Conservation (phyloP, 106 monocot genomes). For the Dendrobium officinale region DNA sequence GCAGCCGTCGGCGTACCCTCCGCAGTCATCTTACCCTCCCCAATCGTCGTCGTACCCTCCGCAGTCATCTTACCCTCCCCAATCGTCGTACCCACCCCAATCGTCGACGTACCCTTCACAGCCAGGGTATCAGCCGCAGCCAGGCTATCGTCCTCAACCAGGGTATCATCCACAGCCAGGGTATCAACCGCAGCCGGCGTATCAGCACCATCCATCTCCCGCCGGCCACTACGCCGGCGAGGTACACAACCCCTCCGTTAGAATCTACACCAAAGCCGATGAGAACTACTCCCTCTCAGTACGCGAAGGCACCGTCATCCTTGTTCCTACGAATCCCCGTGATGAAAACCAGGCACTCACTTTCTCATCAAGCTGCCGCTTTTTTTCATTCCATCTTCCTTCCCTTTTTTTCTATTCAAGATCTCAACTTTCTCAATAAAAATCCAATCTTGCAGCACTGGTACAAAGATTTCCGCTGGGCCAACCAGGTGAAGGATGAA, state of each 20-base stretch:
- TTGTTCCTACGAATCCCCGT: constrained; percentile 38
- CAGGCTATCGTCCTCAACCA: not conserved
- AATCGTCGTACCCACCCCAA: not conserved
- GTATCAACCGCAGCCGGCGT: not conserved
- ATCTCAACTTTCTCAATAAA: not conserved
- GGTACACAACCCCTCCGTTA: constrained; percentile 27
- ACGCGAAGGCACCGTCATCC: constrained; percentile 46
- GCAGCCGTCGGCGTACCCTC: too few species aligned
- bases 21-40: too few species aligned
- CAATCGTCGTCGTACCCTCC: not conserved
- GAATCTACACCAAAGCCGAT: constrained; percentile 44
- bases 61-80: not conserved
- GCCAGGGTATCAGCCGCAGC: too few species aligned
- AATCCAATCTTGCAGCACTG: constrained; percentile 10
- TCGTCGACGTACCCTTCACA: too few species aligned
- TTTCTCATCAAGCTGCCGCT: not conserved
- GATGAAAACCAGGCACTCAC: constrained; percentile 42
- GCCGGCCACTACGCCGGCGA: not conserved
- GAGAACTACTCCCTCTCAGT: constrained; percentile 49
- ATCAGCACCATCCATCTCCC: not conserved
- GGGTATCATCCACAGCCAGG: not conserved
- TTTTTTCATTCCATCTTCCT: not conserved
- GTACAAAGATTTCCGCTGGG: constrained; percentile 11
- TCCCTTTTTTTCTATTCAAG: not conserved
- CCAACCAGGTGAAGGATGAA: constrained; percentile 9